Evolutionary conservation across 2,329 filamentous ascomycete species (phyloP).

Genomic region (Fonsecaea pugnacius): DNA sequence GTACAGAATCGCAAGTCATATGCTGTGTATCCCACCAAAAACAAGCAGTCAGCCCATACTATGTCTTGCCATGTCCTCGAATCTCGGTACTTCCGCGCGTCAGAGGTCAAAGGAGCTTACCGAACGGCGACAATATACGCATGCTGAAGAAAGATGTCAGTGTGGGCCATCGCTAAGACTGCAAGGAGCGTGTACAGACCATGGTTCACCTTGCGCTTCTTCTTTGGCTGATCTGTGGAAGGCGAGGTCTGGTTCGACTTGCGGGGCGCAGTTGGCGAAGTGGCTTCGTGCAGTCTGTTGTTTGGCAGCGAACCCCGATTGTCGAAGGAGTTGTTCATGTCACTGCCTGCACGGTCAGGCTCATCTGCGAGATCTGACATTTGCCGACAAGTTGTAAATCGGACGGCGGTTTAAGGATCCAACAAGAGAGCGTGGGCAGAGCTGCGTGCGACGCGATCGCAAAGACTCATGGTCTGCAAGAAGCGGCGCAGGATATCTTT

Average conservation of each 20-base stretch:
- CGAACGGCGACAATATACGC: constrained; percentile 87
- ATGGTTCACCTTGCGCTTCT: constrained; percentile 87
- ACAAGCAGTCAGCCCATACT: constrained; percentile 52
- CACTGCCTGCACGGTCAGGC: constrained; percentile 33
- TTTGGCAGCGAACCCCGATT: constrained; percentile 30
- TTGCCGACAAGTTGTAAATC: constrained; percentile 30
- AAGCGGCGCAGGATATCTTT: constrained; percentile 5
- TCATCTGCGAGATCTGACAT: constrained; percentile 38
- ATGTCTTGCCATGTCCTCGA: constrained; percentile 37
- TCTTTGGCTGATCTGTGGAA: constrained; percentile 68
- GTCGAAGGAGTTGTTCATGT: constrained; percentile 28
- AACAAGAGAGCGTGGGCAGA: constrained; percentile 18
- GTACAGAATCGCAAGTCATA: constrained; percentile 88
- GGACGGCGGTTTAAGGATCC: constrained; percentile 16
- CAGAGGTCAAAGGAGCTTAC: constrained; percentile 59
- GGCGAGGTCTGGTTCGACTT: constrained; percentile 32
- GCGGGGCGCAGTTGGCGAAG: constrained; percentile 30
- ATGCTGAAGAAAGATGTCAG: constrained; percentile 65
- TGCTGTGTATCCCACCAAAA: constrained; percentile 63
- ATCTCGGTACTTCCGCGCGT: constrained; percentile 26
- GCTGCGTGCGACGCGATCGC: constrained; percentile 26
- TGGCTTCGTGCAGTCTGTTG: constrained; percentile 23
- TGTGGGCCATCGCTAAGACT: constrained; percentile 30
- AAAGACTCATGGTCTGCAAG: constrained; percentile 20
- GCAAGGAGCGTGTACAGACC: constrained; percentile 57